phyloP scores from a whole-genome alignment of 176 grass and related monocot species.

The Olyra latifolia region DNA sequence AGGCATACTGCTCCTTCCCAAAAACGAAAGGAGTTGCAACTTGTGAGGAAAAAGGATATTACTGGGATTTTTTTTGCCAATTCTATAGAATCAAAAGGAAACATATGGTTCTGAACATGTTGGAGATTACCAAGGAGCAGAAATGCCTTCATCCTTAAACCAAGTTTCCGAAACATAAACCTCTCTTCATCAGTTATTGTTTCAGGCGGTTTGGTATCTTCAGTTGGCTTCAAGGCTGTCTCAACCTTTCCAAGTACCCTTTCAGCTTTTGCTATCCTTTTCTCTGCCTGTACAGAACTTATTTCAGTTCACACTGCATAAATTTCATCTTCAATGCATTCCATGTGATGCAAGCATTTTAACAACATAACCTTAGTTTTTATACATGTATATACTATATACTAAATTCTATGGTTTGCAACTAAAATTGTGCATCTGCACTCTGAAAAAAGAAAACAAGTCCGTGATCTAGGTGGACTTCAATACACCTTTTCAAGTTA shows the following conservation, averaged over 20 bases:
- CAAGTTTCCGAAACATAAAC: conserved; percentile 95
- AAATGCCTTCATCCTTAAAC: conserved; percentile 92
- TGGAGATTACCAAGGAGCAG: conserved; percentile 72
- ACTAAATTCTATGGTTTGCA: not conserved
- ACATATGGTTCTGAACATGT: not conserved
- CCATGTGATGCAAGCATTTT: conserved; percentile 2
- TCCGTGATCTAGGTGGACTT: not conserved
- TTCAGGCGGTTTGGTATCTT: conserved; percentile 48
- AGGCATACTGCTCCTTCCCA: conserved; percentile 6
- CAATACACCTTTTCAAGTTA: conserved; percentile 23
- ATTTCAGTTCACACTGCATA: conserved; percentile 16
- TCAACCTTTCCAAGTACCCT: conserved; percentile 82
- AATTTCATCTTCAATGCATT: conserved; percentile 11
- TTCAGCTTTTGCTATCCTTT: conserved; percentile 75
- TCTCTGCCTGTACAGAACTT: conserved; percentile 60
- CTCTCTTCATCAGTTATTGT: conserved; percentile 95
- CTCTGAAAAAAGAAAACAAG: conserved; percentile 13
- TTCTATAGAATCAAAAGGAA: conserved; percentile 11
- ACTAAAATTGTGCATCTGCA: conserved; percentile 9
- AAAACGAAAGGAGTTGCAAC: not conserved
- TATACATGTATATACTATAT: conserved; percentile 10
- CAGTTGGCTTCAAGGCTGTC: conserved; percentile 69
- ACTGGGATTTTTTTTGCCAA: not conserved
- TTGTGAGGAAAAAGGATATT: not conserved
- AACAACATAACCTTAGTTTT: not conserved